Evolutionary conservation across 2,329 filamentous ascomycete species (phyloP).

Genomic region (Dactylellina haptotyla): DNA sequence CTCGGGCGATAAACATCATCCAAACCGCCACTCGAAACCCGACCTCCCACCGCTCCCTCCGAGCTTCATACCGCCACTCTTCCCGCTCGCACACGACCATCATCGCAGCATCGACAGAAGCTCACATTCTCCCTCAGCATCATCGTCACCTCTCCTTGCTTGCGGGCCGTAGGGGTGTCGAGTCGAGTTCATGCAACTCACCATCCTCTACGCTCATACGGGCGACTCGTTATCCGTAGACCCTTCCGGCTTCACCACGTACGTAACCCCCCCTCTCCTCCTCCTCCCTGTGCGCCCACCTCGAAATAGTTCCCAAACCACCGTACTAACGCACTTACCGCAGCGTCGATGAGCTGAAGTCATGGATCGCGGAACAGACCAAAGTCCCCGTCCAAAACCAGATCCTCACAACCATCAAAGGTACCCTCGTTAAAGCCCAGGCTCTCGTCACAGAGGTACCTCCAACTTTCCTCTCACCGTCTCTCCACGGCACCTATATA

Average conservation of each 20-base stretch:
- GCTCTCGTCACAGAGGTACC: conserved; percentile 81
- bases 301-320: neutral
- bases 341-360: conserved; percentile 84
- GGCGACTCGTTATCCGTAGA: conserved; percentile 57
- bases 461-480: conserved; percentile 38
- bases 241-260: conserved; percentile 56
- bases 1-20: conserved; percentile 18
- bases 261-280: conserved; percentile 21
- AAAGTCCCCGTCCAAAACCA: conserved; percentile 80
- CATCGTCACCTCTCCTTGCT: neutral
- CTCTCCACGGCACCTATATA: neutral
- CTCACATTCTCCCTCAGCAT: neutral
- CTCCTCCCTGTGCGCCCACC: no score
- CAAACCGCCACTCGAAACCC: neutral
- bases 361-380: conserved; percentile 79
- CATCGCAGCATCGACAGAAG: neutral
- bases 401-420: conserved; percentile 84
- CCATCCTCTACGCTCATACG: conserved; percentile 57
- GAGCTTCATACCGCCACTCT: neutral
- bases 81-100: no score
- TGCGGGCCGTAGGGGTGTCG: neutral
- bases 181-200: conserved; percentile 56
- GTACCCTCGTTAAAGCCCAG: conserved; percentile 83
- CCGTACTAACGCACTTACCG: neutral
- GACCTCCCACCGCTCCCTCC: neutral